Evolutionary conservation across 129 eudicot genomes (phyloP), one percentile per base, ranked within the genome.

Genomic region (Centrapalus pauciflorus): DNA sequence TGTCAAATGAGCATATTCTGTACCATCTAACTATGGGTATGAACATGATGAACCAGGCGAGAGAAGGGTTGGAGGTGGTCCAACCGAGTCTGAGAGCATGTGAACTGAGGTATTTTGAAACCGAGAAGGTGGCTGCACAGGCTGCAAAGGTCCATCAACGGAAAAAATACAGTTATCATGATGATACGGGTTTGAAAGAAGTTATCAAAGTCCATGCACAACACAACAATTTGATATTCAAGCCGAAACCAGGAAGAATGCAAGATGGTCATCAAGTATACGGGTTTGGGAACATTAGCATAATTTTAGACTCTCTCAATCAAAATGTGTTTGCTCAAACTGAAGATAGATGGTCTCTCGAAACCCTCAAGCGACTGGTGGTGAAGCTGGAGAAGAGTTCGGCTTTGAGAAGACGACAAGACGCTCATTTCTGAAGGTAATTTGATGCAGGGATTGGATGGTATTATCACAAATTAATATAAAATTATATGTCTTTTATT

Each of bases 11-110:
- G n/a, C n/a, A n/a, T n/a, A n/a, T n/a, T n/a, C n/a, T n/a, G n/a
- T n/a, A n/a, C n/a, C n/a, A n/a, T n/a, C n/a, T n/a, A n/a, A n/a
- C n/a, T n/a, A n/a, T n/a, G n/a, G n/a, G n/a, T n/a, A n/a, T n/a
- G n/a, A 90, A 82, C 26, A 84, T 90, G 93, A 90, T 90, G 95
- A 83, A 80, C 76, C 85, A 78, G 19, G 86, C 90, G 9, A 89
- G 69, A 16, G 95, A 87, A 68, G 97, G 97, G 72, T 4, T 79
- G 76, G 81, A 82, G 70, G 78, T 87, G 71, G 84, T 74, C n/a
- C 93, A 79, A 59, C 97, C 96, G 27, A 87, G 83, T n/a, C n/a
- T 87, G 70, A 65, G 73, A 50, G 71, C 61, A 0, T 56, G 50
- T 25, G 95, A 87, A 41, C 87, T 75, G 12, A 72, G 90, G 64